A percentile compares a stretch with the other conserved stretches of the same genome.
Evolutionary conservation across 495 filamentous ascomycete genomes (phyloP).

Genomic region (Filosporella fistucella): DNA sequence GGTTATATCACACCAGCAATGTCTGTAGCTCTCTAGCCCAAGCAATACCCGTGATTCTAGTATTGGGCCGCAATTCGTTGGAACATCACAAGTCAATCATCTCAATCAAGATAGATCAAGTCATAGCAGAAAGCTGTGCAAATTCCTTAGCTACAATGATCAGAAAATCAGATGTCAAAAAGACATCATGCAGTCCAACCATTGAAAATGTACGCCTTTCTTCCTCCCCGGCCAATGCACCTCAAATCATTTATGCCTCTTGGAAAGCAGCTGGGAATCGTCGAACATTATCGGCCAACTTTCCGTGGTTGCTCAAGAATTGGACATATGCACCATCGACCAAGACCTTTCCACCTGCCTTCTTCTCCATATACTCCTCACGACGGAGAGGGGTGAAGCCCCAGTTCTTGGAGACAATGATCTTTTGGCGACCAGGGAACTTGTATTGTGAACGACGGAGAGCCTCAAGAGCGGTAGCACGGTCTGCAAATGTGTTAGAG

Average conservation of each 20-base stretch:
- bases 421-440: conserved; percentile 99
- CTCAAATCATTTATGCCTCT: conserved; percentile 32
- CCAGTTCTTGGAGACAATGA: conserved; percentile 99
- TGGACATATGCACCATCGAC: conserved; percentile 98
- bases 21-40: too few relatives aligned
- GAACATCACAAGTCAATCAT: too few relatives aligned
- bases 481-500: conserved; percentile 50
- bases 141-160: conserved; percentile 26
- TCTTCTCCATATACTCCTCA: conserved; percentile 92
- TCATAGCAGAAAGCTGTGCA: conserved; percentile 23
- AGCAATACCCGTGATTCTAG: too few relatives aligned
- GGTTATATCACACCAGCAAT: too few relatives aligned
- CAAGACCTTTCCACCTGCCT: conserved; percentile 82
- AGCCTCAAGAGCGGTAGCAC: conserved; percentile 91
- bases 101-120: too few relatives aligned
- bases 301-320: conserved; percentile 90
- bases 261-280: conserved; percentile 90
- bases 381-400: conserved; percentile 97
- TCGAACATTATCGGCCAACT: conserved; percentile 78
- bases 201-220: conserved; percentile 23
- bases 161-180: conserved; percentile 16
- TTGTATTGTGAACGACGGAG: conserved; percentile 99
- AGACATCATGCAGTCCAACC: conserved; percentile 23
- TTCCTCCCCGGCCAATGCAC: conserved; percentile 27
- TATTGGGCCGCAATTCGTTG: too few relatives aligned